These are phyloP conservation scores for Mallotus nudiflorus DNA, from an alignment of 345 rosid genomes.

Conservation along the genomic window DNA sequence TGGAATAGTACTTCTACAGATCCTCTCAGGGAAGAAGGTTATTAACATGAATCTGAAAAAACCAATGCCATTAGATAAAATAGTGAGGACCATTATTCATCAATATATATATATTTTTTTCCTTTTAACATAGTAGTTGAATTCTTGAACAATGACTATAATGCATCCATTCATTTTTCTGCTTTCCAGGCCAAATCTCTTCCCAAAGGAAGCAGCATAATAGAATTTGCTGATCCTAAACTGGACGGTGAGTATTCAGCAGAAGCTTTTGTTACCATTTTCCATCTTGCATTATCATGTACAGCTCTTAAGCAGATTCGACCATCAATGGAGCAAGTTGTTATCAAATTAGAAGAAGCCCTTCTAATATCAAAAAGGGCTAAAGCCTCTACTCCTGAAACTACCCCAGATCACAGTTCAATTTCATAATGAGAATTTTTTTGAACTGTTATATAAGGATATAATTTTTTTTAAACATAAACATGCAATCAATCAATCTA, in stretches of 20 bases:
- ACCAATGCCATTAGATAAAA: constrained; percentile 47
- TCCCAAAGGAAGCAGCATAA: constrained; percentile 33
- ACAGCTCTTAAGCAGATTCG: constrained; percentile 39
- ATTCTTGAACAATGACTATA: not conserved
- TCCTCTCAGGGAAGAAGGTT: constrained; percentile 50
- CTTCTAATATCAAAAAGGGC: constrained; percentile 33
- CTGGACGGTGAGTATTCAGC: constrained; percentile 42
- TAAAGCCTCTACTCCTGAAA: constrained; percentile 24
- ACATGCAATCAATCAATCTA: too few species aligned
- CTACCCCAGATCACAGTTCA: constrained; percentile 9
- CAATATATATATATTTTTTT: not conserved
- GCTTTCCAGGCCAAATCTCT: constrained; percentile 46
- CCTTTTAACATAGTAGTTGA: not conserved
- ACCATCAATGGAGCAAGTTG: constrained; percentile 47
- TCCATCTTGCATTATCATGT: constrained; percentile 49
- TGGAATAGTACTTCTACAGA: constrained; percentile 50
- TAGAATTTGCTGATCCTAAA: constrained; percentile 44
- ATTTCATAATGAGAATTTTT: not conserved
- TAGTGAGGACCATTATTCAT: constrained; percentile 30
- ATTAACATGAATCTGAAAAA: constrained; percentile 38
- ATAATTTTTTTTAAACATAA: too few species aligned
- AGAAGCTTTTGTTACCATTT: constrained; percentile 47
- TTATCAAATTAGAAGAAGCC: constrained; percentile 41
- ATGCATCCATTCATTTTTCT: constrained; percentile 1
- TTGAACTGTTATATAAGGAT: too few species aligned